Conservation (phyloP, 768 basidiomycete genomes). For the Hericium coralloides region DNA sequence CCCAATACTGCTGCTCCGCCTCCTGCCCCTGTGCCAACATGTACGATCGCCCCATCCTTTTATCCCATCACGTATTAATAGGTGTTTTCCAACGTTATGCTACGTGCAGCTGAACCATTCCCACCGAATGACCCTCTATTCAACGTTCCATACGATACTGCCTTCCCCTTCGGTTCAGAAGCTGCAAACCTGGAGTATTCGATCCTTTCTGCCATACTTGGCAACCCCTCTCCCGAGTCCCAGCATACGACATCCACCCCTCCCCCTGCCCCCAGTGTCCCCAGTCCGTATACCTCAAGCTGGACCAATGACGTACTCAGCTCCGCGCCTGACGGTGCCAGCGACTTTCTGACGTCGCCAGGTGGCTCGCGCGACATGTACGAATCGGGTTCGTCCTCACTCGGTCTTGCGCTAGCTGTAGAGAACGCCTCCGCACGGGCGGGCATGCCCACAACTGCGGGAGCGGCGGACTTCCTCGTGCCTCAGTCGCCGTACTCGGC, state of each 20-base stretch:
- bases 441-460: not conserved
- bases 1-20: not conserved
- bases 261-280: slow-evolving; percentile 5
- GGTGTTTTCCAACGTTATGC: not conserved
- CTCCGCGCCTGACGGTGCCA: slow-evolving; percentile 1
- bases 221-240: slow-evolving; percentile 27
- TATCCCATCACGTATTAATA: not conserved
- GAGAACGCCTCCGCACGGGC: not conserved
- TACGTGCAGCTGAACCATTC: slow-evolving; percentile 20
- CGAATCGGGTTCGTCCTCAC: not conserved
- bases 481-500: not conserved
- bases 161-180: slow-evolving; percentile 72
- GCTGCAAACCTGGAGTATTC: slow-evolving; percentile 93
- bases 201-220: slow-evolving; percentile 86
- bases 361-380: slow-evolving; percentile 4
- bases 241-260: slow-evolving; percentile 7
- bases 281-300: not conserved
- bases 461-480: slow-evolving; percentile 6
- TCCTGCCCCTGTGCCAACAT: slow-evolving; percentile 4
- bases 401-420: slow-evolving; percentile 1
- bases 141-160: slow-evolving; percentile 45
- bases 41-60: not conserved
- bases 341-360: slow-evolving; percentile 6
- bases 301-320: slow-evolving; percentile 3
- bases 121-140: slow-evolving; percentile 52